Conservation (phyloP, 2,329 filamentous ascomycete species). For the Phaeosphaeria sp. region DNA sequence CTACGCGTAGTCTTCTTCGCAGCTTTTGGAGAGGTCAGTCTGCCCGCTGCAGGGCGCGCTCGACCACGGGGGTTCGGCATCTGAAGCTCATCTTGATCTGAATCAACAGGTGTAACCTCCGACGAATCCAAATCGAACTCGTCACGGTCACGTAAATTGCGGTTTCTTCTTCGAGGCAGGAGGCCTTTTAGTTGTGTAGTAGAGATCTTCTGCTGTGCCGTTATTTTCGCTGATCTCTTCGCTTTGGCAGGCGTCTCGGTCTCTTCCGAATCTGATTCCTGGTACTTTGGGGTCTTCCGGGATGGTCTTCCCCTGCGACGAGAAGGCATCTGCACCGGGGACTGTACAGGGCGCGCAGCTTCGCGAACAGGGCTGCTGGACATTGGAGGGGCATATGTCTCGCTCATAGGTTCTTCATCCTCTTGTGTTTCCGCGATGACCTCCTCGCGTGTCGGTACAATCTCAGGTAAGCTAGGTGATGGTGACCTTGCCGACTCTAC, state of each 20-base stretch:
- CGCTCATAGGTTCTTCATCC: constrained; percentile 43
- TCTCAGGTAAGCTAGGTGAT: constrained; percentile 44
- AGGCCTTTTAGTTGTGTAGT: constrained; percentile 54
- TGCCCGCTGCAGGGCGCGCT: constrained; percentile 20
- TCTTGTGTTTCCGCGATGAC: constrained; percentile 27
- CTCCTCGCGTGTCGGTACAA: constrained; percentile 33
- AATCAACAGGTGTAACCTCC: constrained; percentile 38
- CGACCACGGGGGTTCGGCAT: constrained; percentile 32
- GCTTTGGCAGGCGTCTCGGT: constrained; percentile 30
- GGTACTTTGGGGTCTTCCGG: constrained; percentile 23
- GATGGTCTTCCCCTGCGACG: constrained; percentile 22
- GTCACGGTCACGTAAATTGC: constrained; percentile 32
- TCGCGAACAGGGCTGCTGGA: constrained; percentile 49
- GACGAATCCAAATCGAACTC: constrained; percentile 52
- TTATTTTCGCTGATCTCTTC: constrained; percentile 23
- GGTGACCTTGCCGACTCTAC: constrained; percentile 39
- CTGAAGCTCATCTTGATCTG: constrained; percentile 53
- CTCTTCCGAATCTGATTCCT: constrained; percentile 31
- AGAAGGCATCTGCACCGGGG: constrained; percentile 22
- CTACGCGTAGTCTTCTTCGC: constrained; percentile 30
- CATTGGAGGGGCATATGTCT: constrained; percentile 53
- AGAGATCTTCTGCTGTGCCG: constrained; percentile 44
- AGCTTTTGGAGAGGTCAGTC: constrained; percentile 28
- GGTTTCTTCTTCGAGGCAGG: constrained; percentile 51
- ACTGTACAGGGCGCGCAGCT: constrained; percentile 18